Evolutionary conservation across 192 early-diverging fungal genomes (phyloP).

Genomic region (Kickxella alabastrina): DNA sequence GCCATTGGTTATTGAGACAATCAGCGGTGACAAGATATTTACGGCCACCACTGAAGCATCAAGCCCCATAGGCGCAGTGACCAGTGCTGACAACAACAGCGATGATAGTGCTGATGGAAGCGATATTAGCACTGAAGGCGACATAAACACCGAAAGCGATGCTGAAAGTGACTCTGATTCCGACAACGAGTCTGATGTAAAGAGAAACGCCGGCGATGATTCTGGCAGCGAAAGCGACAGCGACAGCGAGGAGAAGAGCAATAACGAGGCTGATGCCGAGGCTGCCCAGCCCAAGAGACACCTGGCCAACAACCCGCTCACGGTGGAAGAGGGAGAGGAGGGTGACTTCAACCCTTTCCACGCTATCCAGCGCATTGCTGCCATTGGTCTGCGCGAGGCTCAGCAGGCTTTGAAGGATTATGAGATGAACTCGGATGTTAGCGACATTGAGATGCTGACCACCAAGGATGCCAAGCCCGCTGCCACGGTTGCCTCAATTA

Average conservation of each 20-base stretch:
- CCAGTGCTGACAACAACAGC: conserved; percentile 6
- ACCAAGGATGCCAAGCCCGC: conserved; percentile 9
- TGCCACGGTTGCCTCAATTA: neutral
- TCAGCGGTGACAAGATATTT: conserved; percentile 6
- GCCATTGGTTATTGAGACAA: conserved; percentile 39
- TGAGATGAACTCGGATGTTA: conserved; percentile 25
- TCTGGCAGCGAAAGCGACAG: conserved; percentile 1
- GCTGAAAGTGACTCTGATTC: conserved; percentile 22
- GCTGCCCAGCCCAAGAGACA: neutral
- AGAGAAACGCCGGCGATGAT: conserved; percentile 4
- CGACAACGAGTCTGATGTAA: conserved; percentile 11
- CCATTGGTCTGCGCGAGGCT: conserved; percentile 30
- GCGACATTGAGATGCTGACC: conserved; percentile 22
- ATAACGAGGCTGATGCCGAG: conserved; percentile 1
- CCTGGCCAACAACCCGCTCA: neutral
- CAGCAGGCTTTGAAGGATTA: conserved; percentile 33
- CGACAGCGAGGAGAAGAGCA: conserved; percentile 5
- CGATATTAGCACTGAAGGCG: too few species aligned
- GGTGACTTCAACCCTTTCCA: conserved; percentile 12
- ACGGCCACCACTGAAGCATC: neutral
- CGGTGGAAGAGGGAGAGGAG: conserved; percentile 1
- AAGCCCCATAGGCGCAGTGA: neutral
- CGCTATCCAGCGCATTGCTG: conserved; percentile 39
- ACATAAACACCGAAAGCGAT: too few species aligned
- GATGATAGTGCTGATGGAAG: too few species aligned